phyloP scores from a whole-genome alignment of 768 basidiomycete genomes.

The Amyloporia xantha region DNA sequence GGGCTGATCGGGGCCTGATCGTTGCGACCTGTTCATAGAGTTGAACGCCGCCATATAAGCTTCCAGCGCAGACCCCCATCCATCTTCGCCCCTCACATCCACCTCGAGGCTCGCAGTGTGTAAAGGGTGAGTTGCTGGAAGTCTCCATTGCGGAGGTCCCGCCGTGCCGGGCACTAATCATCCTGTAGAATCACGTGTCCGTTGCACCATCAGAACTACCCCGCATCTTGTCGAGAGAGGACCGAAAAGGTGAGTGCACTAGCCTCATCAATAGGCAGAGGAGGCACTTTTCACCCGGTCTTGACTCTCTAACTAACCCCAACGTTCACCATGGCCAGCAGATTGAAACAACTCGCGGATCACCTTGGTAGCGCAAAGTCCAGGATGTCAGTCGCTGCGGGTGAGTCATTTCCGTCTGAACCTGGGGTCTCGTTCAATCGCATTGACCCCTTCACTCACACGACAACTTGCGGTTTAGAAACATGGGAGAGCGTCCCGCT shows the following conservation, averaged over 20 bases:
- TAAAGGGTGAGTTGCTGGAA: too few relatives aligned
- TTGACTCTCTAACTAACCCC: neutral
- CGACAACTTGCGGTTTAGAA: conserved; percentile 36
- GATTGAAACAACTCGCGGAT: conserved; percentile 52
- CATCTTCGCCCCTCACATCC: neutral
- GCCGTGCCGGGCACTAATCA: too few relatives aligned
- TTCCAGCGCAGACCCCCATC: neutral
- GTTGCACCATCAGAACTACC: conserved; percentile 2
- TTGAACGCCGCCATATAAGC: neutral
- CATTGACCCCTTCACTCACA: neutral
- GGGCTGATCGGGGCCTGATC: conserved; percentile 2
- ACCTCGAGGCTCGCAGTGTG: neutral
- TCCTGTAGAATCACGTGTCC: too few relatives aligned
- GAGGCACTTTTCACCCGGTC: neutral
- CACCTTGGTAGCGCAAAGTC: conserved; percentile 37
- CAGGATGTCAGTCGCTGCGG: conserved; percentile 41
- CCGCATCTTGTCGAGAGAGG: conserved; percentile 30
- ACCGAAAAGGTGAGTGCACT: neutral
- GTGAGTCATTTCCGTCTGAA: conserved; percentile 34
- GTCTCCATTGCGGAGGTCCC: too few relatives aligned
- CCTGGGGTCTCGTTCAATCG: too few relatives aligned
- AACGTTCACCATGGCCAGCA: conserved; percentile 23
- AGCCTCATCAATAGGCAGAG: neutral
- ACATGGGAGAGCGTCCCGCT: conserved; percentile 71
- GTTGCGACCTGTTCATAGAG: neutral